Evolutionary conservation across 2,329 filamentous ascomycete genomes (phyloP), one percentile per base, ranked within the genome.

Genomic region (Leptographium galeiforme): DNA sequence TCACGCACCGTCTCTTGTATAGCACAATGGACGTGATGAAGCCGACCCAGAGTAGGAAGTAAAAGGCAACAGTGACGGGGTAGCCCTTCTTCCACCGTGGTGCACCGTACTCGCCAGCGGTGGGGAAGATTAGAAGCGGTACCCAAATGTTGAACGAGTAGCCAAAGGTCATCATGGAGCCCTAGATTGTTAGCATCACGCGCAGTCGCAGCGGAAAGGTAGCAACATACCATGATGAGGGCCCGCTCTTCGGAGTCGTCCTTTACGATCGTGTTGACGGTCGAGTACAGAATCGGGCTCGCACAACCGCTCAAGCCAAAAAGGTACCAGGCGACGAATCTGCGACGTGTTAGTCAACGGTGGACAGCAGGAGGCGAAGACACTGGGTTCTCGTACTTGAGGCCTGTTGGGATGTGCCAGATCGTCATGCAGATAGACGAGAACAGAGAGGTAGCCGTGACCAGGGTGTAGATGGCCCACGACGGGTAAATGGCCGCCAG

Each of bases 401-500:
- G 61, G 1, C 63, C 67, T 2, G 66, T 72, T 0, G 74, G 73
- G n/a, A 76, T 74, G 16, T 68, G 62, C 73, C 74, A 76, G 12
- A 75, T 60, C 2, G 72, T 67, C 62, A 76, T 71, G 53, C 70
- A 71, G 11, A 74, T 63, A 4, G 67, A 67, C 1, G 71, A 72
- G 43, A 75, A 58, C 16, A 56, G 68, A 46, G 67, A 69, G 16
- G 68, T 69, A 0, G 57, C 55, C 6, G 68, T 67, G 1, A 69
- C 67, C 6, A 72, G 63, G 0, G 68, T 69, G 56, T 73, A 76
- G 6, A 76, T 70, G 2, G 65, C 60, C 74, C 74, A 76, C 0
- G 70, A 62, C 0, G 73, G 73, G 48, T 76, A 76, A 1, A 76
- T 73, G 48, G 72, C 69, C 8, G 73, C 74, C 8, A 77, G 61